Evolutionary conservation across 208 protist genomes (phyloP).

Genomic region (Leishmania braziliensis): DNA sequence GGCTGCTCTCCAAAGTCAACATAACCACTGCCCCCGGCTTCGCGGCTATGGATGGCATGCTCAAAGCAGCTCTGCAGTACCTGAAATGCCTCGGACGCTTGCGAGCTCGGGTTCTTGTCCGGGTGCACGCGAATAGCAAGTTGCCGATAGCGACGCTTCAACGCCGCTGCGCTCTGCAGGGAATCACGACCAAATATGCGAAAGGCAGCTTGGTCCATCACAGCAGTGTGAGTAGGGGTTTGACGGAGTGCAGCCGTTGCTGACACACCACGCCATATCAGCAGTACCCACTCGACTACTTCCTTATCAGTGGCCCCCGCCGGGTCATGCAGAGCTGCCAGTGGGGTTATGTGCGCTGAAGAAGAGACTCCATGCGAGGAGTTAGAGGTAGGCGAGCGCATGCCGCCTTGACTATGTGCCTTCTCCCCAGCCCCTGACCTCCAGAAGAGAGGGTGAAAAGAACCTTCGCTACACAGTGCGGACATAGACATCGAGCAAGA

Average conservation of each 20-base stretch:
- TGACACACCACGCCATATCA: conserved; percentile 5
- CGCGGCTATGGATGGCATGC: background rate
- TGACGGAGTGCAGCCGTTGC: background rate
- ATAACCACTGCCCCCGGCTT: background rate
- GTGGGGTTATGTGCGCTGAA: background rate
- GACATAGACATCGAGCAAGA: background rate
- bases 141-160: conserved; percentile 72
- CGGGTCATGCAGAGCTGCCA: background rate
- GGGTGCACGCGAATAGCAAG: conserved; percentile 75
- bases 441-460: background rate
- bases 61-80: conserved; percentile 64
- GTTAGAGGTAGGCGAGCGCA: background rate
- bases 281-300: conserved; percentile 2
- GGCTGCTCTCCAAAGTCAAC: background rate
- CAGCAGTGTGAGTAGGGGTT: background rate
- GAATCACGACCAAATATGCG: background rate
- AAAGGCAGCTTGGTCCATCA: conserved; percentile 1
- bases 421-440: background rate
- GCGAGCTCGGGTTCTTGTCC: conserved; percentile 70
- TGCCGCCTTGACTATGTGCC: background rate
- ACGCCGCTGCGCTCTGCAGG: conserved; percentile 6
- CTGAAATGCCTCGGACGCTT: conserved; percentile 62
- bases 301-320: conserved; percentile 1
- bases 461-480: background rate
- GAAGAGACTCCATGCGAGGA: background rate